Conservation (phyloP, 306 rosid species). For the Vigna reflexopilosa region DNA sequence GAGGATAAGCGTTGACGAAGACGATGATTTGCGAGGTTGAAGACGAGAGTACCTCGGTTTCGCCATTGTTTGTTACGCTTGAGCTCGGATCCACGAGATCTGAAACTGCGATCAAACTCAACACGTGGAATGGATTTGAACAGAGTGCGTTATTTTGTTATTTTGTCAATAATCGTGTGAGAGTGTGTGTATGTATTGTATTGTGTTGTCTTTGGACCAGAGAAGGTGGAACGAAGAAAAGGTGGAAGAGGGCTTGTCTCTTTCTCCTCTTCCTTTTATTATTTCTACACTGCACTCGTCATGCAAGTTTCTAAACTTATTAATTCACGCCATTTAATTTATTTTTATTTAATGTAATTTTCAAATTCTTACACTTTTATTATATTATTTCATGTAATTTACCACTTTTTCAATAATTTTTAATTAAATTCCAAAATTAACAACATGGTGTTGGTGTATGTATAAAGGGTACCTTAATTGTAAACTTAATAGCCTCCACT, state of each 20-base stretch:
- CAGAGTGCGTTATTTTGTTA: neutral
- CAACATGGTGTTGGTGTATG: too few species aligned
- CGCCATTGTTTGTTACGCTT: constrained; percentile 55
- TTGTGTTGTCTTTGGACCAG: neutral
- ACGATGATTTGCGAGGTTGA: constrained; percentile 64
- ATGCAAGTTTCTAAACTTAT: too few species aligned
- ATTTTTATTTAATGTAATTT: too few species aligned
- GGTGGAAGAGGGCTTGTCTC: neutral
- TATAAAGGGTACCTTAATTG: too few species aligned
- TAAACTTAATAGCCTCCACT: neutral
- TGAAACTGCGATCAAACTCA: constrained; percentile 7
- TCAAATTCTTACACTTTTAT: too few species aligned
- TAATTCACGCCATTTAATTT: too few species aligned
- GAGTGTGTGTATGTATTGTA: neutral
- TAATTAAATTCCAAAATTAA: too few species aligned
- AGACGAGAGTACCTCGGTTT: constrained; percentile 70
- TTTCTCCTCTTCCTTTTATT: neutral
- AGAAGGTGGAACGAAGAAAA: neutral
- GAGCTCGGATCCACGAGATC: constrained; percentile 41
- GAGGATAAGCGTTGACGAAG: constrained; percentile 63
- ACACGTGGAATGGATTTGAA: constrained; percentile 1
- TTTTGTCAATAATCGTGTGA: neutral
- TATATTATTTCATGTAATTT: too few species aligned
- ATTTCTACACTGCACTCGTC: neutral
- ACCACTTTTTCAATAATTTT: too few species aligned